Base-by-base conservation (phyloP, 768 basidiomycete species). In the Pleurotus sapidus region DNA sequence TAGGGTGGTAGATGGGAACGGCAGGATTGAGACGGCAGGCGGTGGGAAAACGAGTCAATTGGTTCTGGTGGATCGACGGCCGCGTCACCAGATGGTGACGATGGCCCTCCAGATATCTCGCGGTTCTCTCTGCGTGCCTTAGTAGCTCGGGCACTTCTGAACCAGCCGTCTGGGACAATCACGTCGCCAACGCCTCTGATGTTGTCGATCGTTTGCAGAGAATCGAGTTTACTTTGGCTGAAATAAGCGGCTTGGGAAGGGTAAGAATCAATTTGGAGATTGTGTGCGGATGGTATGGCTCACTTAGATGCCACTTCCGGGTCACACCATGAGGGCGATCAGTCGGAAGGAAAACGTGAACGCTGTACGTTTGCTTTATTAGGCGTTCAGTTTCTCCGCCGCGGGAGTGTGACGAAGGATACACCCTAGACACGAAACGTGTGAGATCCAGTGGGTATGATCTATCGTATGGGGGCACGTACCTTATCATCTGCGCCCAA, bases 261-360 rank as follows among this genome's bases (percentile, higher is more conserved):
- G 65, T 74, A 69, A 71, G 66, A 67, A 25, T 25, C 61, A 61
- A 48, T 40, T 34, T 46, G 56, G 56, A 43, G 56, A 50, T 61
- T 56, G 38, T 56, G 20, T 34, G 17, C 42, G 42, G 56, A 67
- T 58, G 49, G 40, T 46, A 43, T 51, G 51, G 72, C 88, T 66
- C 65, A 91, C 91, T 92, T 27, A 93, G 77, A 65, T 93, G 91
- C 91, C 91, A 92, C 66, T 93, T 93, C 53, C 88, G 81, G 53
- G 84, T 72, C 54, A 78, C 71, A 40, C 77, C 79, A 60, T 72
- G 73, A 39, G 73, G 63, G 23, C 85, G 82, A 54, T 85, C 82
- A 37, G 69, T 67, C 6, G 84, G 78, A 18, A 87, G 79, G 24
- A 84, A 82, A 50, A 91, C 88, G 63, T 83, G 85, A 40, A 91